Conservation (phyloP, 768 basidiomycete genomes). For the Tephrocybe sp. region DNA sequence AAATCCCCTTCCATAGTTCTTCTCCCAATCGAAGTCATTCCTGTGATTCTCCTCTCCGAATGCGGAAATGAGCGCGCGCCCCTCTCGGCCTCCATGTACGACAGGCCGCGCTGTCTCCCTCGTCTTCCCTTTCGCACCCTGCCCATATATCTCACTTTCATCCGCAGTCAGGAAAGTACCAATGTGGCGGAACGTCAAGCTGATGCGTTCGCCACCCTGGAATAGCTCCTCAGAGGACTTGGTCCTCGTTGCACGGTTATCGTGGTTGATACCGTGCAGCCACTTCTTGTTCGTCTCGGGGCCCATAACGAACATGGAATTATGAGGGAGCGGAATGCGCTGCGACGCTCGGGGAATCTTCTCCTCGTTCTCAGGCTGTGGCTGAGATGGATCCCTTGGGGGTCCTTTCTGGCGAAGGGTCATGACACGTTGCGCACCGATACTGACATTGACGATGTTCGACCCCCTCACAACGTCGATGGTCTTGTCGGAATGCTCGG, state of each 20-base stretch:
- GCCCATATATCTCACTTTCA: conserved; percentile 61
- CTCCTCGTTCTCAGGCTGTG: conserved; percentile 1
- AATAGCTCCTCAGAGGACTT: conserved; percentile 59
- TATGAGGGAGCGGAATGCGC: conserved; percentile 74
- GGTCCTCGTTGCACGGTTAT: conserved; percentile 58
- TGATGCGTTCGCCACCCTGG: conserved; percentile 62
- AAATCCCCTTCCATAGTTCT: conserved; percentile 62
- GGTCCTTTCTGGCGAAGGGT: conserved; percentile 66
- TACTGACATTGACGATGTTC: conserved; percentile 77
- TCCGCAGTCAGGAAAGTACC: conserved; percentile 68
- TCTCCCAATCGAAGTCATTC: conserved; percentile 71
- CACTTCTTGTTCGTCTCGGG: conserved; percentile 70
- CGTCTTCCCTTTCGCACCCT: conserved; percentile 69
- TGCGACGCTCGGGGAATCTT: conserved; percentile 35
- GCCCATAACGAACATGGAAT: conserved; percentile 83
- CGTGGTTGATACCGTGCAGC: conserved; percentile 76
- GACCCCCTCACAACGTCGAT: conserved; percentile 76
- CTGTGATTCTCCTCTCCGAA: conserved; percentile 78
- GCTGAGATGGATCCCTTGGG: conserved; percentile 8
- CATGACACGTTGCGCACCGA: conserved; percentile 79
- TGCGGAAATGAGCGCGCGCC: conserved; percentile 49
- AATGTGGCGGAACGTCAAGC: conserved; percentile 77
- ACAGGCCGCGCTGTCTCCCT: conserved; percentile 53
- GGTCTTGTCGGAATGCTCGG: conserved; percentile 87
- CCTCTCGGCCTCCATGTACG: conserved; percentile 50